Base-by-base conservation (phyloP, 345 rosid species). In the Camelina neglecta region DNA sequence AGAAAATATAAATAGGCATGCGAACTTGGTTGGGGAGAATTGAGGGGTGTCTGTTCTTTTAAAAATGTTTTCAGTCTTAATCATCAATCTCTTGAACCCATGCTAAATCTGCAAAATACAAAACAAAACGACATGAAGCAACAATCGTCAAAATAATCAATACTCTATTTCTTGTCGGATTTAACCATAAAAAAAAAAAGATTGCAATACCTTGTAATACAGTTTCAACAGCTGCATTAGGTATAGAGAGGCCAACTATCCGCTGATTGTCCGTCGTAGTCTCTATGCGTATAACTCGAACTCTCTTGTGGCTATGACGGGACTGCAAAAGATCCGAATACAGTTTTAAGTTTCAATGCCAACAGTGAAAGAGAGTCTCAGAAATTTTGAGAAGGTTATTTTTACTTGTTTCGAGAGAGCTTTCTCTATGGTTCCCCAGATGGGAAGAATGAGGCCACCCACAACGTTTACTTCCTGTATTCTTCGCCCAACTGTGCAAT, bases 371-470 rank as follows among this genome's bases (percentile, higher is more conserved):
- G 70, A 50, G 71, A 2, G 39, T 44, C 8, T 38, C 47, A 15
- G 26, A 70, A 56, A n/a, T 15, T 36, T 55, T 74, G 55, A 8
- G 29, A 42, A 49, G 0, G 16, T 59, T 11, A 54, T 71, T 41
- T 13, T 69, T 71, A 90, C 99, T 91, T 92, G 99, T 86, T 92
- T 92, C 68, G 95, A 85, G 56, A 95, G 93, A 76, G 97, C 97
- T 84, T 87, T 90, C 85, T 90, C 99, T 24, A 95, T 87, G 10
- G 99, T 88, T 65, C 99, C 99, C 99, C 99, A 95, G 38, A 95
- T 87, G 41, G 99, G 97, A 82, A 95, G 91, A 88, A 89, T 92
- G 66, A 95, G 90, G 63, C 99, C 99, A 65, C 99, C 99, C 78
- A 95, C 85, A 76, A 95, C 90, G 65, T 89, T 89, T 23, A 95